A percentile compares a stretch with the other conserved stretches of the same genome.
Evolutionary conservation across 768 basidiomycete genomes (phyloP).

Genomic region (Russula olivacea): DNA sequence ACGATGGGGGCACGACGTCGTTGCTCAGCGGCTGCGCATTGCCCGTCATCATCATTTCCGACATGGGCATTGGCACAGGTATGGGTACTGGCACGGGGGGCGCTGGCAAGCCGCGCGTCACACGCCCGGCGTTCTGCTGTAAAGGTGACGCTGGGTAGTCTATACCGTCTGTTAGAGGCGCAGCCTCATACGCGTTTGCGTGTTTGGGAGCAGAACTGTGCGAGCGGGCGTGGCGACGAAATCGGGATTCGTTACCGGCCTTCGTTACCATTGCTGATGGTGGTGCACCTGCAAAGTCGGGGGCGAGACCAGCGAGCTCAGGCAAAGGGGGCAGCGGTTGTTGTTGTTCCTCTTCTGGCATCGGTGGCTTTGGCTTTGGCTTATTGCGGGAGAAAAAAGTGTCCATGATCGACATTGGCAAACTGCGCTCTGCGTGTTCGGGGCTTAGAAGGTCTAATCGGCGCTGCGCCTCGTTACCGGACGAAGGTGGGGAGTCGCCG

Average conservation of each 20-base stretch:
- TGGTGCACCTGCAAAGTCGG: constrained; percentile 2
- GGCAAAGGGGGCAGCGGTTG: constrained; percentile 4
- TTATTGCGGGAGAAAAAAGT: background rate
- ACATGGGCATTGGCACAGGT: background rate
- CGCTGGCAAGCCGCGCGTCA: background rate
- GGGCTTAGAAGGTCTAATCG: constrained; percentile 31
- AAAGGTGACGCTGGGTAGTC: constrained; percentile 22
- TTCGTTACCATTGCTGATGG: background rate
- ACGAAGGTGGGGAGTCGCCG: constrained; percentile 22
- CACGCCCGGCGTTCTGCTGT: background rate
- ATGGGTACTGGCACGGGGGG: background rate
- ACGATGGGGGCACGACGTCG: background rate
- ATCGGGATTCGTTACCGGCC: background rate
- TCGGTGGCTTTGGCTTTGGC: background rate
- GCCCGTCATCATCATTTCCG: background rate
- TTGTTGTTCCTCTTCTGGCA: background rate
- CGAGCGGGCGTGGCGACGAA: background rate
- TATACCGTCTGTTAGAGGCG: constrained; percentile 15
- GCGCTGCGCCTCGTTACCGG: constrained; percentile 18
- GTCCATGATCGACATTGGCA: background rate
- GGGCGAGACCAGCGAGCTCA: constrained; percentile 9
- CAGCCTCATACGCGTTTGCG: constrained; percentile 15
- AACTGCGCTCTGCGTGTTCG: constrained; percentile 26
- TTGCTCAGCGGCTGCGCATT: background rate
- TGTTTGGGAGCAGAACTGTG: background rate